phyloP scores from a whole-genome alignment of 768 basidiomycete species.

The Paxillus involutus region DNA sequence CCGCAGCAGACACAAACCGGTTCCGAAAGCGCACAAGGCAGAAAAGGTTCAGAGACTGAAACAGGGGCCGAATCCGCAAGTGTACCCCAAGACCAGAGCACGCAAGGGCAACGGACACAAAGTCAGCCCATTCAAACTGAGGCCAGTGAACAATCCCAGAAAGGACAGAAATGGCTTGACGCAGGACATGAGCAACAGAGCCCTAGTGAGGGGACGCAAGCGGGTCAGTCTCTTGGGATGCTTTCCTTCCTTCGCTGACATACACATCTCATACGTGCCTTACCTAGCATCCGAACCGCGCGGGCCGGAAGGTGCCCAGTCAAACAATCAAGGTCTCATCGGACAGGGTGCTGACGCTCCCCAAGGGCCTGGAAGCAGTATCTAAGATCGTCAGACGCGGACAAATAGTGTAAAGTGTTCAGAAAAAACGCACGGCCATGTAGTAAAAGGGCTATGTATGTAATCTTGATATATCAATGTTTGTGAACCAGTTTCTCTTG shows the following conservation, averaged over 20 bases:
- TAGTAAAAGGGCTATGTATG: too few relatives aligned
- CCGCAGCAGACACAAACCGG: background rate
- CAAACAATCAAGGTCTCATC: background rate
- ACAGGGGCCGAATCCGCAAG: too few relatives aligned
- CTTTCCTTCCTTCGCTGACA: background rate
- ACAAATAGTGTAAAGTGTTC: background rate
- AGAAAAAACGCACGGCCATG: too few relatives aligned
- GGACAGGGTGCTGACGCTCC: slow-evolving; percentile 4
- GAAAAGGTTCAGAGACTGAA: too few relatives aligned
- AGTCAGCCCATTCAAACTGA: background rate
- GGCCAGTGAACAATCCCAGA: background rate
- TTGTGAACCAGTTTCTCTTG: too few relatives aligned
- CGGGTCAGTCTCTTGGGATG: slow-evolving; percentile 1
- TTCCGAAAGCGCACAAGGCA: background rate
- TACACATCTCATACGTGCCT: background rate
- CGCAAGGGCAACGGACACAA: background rate
- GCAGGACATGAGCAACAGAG: background rate
- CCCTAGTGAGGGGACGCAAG: background rate
- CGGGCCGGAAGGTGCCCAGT: background rate
- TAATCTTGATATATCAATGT: too few relatives aligned
- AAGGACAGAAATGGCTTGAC: background rate
- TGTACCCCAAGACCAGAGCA: background rate
- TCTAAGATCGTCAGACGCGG: background rate
- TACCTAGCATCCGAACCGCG: background rate
- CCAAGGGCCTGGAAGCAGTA: slow-evolving; percentile 1